Conservation (phyloP, 2,329 filamentous ascomycete species). For the Phoma sp. region DNA sequence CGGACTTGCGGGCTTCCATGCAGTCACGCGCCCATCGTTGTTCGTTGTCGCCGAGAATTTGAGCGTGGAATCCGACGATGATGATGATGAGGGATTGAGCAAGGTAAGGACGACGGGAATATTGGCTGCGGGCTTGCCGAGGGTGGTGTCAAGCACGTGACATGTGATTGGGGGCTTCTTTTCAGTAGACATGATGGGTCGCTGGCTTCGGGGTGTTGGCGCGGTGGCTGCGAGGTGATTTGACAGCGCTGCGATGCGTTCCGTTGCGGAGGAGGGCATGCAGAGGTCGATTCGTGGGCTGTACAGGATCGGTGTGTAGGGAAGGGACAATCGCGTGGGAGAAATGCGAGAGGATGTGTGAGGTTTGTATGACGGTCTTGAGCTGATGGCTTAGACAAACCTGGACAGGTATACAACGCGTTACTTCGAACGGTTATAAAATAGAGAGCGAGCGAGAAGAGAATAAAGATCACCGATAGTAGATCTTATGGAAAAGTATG, state of each 20-base stretch:
- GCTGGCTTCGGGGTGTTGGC: conserved; percentile 9
- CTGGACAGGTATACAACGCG: too few species aligned
- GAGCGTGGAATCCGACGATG: conserved; percentile 53
- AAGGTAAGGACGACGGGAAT: conserved; percentile 70
- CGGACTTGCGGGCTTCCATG: conserved; percentile 65
- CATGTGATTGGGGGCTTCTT: conserved; percentile 71
- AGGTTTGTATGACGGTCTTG: neutral
- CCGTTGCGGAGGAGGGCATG: conserved; percentile 27
- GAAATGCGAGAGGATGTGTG: neutral
- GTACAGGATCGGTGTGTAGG: neutral
- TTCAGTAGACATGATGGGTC: conserved; percentile 24
- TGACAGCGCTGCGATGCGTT: conserved; percentile 27
- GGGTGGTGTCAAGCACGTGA: conserved; percentile 83
- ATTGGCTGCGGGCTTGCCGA: conserved; percentile 69
- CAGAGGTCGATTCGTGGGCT: neutral
- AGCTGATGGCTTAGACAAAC: neutral
- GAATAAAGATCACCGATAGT: neutral
- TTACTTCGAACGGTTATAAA: too few species aligned
- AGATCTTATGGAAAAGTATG: neutral
- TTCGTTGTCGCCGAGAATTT: conserved; percentile 73
- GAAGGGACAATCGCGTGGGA: neutral
- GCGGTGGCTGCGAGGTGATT: conserved; percentile 17
- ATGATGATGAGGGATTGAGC: conserved; percentile 40
- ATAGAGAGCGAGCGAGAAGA: too few species aligned
- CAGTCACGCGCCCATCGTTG: conserved; percentile 73